Conservation (phyloP, 2,329 filamentous ascomycete genomes). For the Arthrobotrys megalospora region DNA sequence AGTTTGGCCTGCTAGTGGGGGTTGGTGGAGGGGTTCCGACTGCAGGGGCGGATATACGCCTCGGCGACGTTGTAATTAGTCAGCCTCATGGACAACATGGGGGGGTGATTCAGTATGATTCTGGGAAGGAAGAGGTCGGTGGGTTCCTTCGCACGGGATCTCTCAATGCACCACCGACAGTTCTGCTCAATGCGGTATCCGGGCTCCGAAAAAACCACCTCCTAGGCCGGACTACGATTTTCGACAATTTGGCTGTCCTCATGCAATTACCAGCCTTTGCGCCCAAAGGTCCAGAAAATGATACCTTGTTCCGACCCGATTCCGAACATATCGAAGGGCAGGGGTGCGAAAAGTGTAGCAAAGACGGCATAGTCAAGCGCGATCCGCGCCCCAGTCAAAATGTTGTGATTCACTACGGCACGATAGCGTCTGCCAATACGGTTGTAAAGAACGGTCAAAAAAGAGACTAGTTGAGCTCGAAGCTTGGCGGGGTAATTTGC, state of each 20-base stretch:
- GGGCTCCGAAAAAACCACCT: not conserved
- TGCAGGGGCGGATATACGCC: constrained; percentile 41
- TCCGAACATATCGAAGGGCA: constrained; percentile 5
- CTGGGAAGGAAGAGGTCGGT: not conserved
- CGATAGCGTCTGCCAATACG: not conserved
- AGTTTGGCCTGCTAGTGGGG: constrained; percentile 36
- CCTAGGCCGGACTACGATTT: not conserved
- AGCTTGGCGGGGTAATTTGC: not conserved
- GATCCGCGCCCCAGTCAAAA: not conserved
- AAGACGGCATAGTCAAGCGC: not conserved
- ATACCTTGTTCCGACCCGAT: constrained; percentile 28
- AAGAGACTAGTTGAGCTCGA: not conserved
- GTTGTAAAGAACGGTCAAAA: not conserved
- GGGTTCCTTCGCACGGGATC: not conserved
- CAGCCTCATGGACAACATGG: not conserved
- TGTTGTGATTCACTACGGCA: constrained; percentile 11
- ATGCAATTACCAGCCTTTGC: not conserved
- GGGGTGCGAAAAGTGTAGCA: not conserved
- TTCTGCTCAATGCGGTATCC: not conserved
- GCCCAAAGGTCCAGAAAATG: not conserved
- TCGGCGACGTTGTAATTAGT: constrained; percentile 39
- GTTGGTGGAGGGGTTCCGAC: constrained; percentile 18
- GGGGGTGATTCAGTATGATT: constrained; percentile 29
- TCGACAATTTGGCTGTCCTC: not conserved
- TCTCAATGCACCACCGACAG: constrained; percentile 6